phyloP scores from a whole-genome alignment of 2,329 filamentous ascomycete genomes.

The Trichoderma citrinoviride region DNA sequence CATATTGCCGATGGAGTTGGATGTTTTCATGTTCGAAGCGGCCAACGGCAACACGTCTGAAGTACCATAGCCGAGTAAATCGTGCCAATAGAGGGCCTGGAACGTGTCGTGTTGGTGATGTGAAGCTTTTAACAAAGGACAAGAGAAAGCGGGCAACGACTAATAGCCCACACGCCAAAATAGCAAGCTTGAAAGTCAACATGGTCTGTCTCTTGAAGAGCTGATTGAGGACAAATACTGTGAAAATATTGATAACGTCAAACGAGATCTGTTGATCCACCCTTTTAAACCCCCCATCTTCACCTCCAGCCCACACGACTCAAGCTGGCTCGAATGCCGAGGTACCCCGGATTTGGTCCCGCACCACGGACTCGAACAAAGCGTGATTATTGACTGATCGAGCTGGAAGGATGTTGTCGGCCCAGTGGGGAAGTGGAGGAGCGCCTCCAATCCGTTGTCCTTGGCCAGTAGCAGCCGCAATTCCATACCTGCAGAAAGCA shows the following conservation, averaged over 20 bases:
- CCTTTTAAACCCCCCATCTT: not conserved
- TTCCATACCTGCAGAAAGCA: not conserved
- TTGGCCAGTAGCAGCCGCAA: not conserved
- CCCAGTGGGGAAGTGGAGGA: not conserved
- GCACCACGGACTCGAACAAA: not conserved
- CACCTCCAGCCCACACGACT: not conserved
- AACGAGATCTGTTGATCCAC: not conserved
- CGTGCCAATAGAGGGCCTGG: slow-evolving; percentile 46
- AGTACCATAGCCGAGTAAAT: slow-evolving; percentile 45
- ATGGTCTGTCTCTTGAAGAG: not conserved
- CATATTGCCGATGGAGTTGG: slow-evolving; percentile 40
- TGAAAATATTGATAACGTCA: not conserved
- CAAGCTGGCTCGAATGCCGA: not conserved
- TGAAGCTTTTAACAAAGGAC: not conserved
- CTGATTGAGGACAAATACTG: no score
- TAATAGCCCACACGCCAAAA: not conserved
- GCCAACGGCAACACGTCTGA: slow-evolving; percentile 37
- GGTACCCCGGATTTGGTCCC: not conserved
- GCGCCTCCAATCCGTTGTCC: not conserved
- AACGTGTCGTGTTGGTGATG: slow-evolving; percentile 2
- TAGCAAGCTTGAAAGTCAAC: not conserved
- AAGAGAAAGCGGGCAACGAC: not conserved
- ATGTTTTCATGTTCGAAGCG: slow-evolving; percentile 42
- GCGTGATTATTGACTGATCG: not conserved
- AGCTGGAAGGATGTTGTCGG: not conserved